Evolutionary conservation across 257 asterid genomes (phyloP).

Genomic region (Petunia secreta): DNA sequence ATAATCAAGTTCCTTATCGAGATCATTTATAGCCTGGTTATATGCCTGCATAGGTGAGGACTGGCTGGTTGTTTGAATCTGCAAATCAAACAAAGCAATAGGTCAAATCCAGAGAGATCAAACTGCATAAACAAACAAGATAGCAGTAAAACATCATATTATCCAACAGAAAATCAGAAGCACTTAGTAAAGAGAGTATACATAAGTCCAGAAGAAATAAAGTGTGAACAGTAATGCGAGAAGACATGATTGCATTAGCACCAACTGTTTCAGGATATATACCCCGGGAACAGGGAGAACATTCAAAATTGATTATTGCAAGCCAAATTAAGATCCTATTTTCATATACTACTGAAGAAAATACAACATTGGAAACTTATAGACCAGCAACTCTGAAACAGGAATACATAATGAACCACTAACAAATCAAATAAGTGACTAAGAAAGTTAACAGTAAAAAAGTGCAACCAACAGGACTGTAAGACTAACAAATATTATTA

Average conservation of each 20-base stretch:
- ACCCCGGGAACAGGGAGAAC: background rate
- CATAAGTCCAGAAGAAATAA: background rate
- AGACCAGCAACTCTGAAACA: constrained; percentile 9
- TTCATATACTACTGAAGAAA: background rate
- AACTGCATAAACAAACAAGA: background rate
- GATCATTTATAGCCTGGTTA: constrained; percentile 95
- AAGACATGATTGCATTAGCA: background rate
- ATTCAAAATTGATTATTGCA: constrained; percentile 4
- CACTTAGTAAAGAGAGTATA: background rate
- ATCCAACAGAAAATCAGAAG: background rate
- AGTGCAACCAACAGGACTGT: background rate
- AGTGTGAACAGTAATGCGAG: background rate
- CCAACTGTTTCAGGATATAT: constrained; percentile 1
- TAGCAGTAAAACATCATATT: background rate
- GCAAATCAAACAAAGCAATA: constrained; percentile 35
- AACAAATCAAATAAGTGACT: background rate
- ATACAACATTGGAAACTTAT: background rate
- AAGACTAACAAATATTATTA: background rate
- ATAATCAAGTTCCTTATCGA: constrained; percentile 92
- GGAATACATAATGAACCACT: background rate
- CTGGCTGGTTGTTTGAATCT: constrained; percentile 94
- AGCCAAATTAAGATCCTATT: background rate
- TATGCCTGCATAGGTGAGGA: constrained; percentile 99
- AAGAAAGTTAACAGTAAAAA: background rate
- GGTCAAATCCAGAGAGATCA: constrained; percentile 8